A percentile compares a stretch with the other conserved stretches of the same genome.
Evolutionary conservation across 2,329 filamentous ascomycete genomes (phyloP).

Genomic region (Xylariaceae sp.): DNA sequence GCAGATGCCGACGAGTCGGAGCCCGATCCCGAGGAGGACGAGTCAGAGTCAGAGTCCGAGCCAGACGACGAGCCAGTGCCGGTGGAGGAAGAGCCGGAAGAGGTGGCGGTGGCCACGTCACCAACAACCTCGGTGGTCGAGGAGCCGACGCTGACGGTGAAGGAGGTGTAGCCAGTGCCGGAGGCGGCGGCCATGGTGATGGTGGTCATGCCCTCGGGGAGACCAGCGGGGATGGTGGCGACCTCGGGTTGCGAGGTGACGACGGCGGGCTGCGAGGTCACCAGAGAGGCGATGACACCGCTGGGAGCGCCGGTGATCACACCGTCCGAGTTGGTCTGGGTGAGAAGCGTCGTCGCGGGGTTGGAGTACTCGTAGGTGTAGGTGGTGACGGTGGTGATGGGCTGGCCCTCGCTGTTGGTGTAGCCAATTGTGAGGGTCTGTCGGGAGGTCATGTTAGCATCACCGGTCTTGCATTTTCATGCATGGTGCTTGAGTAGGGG

Average conservation of each 20-base stretch:
- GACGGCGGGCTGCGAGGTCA: slow-evolving; percentile 10
- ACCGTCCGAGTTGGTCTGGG: slow-evolving; percentile 15
- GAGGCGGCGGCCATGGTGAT: slow-evolving; percentile 6
- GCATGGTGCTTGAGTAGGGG: neutral
- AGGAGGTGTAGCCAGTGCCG: too few relatives aligned
- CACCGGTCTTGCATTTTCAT: neutral
- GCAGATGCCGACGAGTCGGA: neutral
- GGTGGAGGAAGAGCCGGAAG: neutral
- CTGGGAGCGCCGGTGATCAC: slow-evolving; percentile 11
- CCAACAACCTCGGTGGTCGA: slow-evolving; percentile 10
- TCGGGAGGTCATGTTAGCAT: slow-evolving; percentile 5
- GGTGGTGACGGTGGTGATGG: slow-evolving; percentile 8
- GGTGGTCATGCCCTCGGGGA: slow-evolving; percentile 6
- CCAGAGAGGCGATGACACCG: slow-evolving; percentile 1
- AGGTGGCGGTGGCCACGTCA: slow-evolving; percentile 2
- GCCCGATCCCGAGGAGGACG: slow-evolving; percentile 1
- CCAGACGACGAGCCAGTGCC: slow-evolving; percentile 2
- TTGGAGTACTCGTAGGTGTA: slow-evolving; percentile 14
- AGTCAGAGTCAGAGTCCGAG: too few relatives aligned
- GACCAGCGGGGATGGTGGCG: slow-evolving; percentile 37
- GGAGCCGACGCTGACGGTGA: slow-evolving; percentile 9
- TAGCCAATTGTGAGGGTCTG: slow-evolving; percentile 10
- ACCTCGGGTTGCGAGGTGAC: slow-evolving; percentile 11
- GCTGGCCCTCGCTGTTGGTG: slow-evolving; percentile 7
- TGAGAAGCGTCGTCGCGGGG: slow-evolving; percentile 12